Percentiles rank a stretch among this genome's conserved stretches.
Evolutionary conservation across 345 rosid species (phyloP).

Genomic region (Pugionium dolabratum): DNA sequence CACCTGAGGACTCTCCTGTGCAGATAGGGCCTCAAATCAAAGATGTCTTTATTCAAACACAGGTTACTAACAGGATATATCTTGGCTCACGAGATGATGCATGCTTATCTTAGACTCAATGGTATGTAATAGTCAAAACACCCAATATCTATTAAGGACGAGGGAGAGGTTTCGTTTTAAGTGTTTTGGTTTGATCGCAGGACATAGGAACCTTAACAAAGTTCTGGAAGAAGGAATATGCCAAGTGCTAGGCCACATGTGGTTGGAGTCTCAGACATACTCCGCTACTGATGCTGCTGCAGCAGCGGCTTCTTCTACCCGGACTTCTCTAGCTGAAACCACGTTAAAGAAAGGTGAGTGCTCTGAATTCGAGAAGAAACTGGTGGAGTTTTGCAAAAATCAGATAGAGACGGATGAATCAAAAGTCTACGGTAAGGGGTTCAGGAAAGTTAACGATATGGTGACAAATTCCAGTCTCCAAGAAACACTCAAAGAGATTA

Average conservation of each 20-base stretch:
- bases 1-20: no score
- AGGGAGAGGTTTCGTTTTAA: no score
- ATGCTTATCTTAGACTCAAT: slow-evolving; percentile 91
- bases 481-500: no score
- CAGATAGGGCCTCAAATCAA: no score
- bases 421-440: slow-evolving; percentile 67
- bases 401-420: slow-evolving; percentile 75
- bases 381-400: slow-evolving; percentile 66
- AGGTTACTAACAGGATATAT: slow-evolving; percentile 78
- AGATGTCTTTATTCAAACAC: no score
- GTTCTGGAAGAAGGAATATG: slow-evolving; percentile 96
- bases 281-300: slow-evolving; percentile 46
- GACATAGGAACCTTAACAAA: slow-evolving; percentile 47
- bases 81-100: slow-evolving; percentile 97
- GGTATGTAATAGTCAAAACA: slow-evolving; percentile 42
- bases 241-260: slow-evolving; percentile 78
- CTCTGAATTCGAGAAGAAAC: slow-evolving; percentile 57
- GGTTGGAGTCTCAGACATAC: slow-evolving; percentile 78
- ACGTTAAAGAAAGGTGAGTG: slow-evolving; percentile 58
- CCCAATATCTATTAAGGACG: no score
- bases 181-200: neutral
- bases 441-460: slow-evolving; percentile 57
- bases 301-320: slow-evolving; percentile 40
- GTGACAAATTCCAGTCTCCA: slow-evolving; percentile 19
- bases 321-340: slow-evolving; percentile 35